A percentile compares a stretch with the other conserved stretches of the same genome.
These are phyloP conservation scores for Tothia fuscella DNA, from an alignment of 2,329 filamentous ascomycete species.

Conservation along the genomic window DNA sequence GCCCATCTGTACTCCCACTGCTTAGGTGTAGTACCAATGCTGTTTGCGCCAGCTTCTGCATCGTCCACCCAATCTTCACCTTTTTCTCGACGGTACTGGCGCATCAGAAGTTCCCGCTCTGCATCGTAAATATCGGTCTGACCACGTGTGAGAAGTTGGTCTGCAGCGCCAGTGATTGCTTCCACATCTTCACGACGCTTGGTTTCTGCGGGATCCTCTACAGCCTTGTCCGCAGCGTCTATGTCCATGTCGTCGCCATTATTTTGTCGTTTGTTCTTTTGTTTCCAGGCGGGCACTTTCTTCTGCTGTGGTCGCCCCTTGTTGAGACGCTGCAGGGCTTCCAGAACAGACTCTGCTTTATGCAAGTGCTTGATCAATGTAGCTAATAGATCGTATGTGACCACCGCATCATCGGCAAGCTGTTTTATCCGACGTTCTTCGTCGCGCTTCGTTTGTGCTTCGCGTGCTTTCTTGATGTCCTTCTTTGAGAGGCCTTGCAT, in stretches of 20 bases:
- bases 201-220: constrained; percentile 56
- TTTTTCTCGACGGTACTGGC: constrained; percentile 74
- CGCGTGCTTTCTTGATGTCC: constrained; percentile 78
- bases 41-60: constrained; percentile 16
- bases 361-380: constrained; percentile 63
- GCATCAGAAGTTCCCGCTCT: constrained; percentile 69
- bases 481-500: constrained; percentile 86
- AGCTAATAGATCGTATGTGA: constrained; percentile 62
- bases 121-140: constrained; percentile 85
- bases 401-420: constrained; percentile 59
- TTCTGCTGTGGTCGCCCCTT: constrained; percentile 41
- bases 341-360: constrained; percentile 71
- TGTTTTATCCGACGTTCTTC: constrained; percentile 60
- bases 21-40: too few species aligned
- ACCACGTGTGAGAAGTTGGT: constrained; percentile 71
- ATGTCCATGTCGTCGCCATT: constrained; percentile 40
- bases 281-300: constrained; percentile 49
- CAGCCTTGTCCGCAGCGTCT: constrained; percentile 51
- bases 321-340: constrained; percentile 73
- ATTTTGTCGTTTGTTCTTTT: constrained; percentile 38
- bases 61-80: constrained; percentile 64
- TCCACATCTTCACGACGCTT: constrained; percentile 64
- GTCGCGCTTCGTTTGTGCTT: constrained; percentile 76
- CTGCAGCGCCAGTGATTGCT: constrained; percentile 77
- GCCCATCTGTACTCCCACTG: constrained; percentile 93